Evolutionary conservation across 148 eudicot genomes (phyloP).

Genomic region (Rhododendron kiyosumense): DNA sequence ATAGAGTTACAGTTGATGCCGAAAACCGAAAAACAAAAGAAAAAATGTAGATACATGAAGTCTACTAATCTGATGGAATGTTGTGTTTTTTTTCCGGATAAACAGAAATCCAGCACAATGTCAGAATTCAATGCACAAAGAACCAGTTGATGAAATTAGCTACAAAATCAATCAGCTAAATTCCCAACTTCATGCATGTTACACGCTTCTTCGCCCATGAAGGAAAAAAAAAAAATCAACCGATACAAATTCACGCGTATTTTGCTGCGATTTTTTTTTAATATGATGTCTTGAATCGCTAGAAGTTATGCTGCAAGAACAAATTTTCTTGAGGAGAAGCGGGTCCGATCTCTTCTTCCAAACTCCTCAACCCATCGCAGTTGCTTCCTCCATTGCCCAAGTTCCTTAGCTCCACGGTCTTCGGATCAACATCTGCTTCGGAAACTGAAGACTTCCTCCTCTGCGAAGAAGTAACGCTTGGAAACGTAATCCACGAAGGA

Average conservation of each 20-base stretch:
- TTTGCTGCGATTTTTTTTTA: background rate
- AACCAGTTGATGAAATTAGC: background rate
- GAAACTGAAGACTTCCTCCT: conserved; percentile 85
- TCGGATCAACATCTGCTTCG: conserved; percentile 62
- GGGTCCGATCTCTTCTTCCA: conserved; percentile 93
- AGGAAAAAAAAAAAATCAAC: background rate
- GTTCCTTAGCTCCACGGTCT: conserved; percentile 35
- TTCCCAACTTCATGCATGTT: background rate
- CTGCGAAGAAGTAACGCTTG: conserved; percentile 89
- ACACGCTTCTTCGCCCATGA: background rate
- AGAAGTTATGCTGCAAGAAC: conserved; percentile 89
- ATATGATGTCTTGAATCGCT: conserved; percentile 2
- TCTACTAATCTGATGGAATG: background rate
- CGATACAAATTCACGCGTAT: background rate
- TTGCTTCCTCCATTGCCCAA: conserved; percentile 34
- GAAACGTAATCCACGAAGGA: conserved; percentile 95
- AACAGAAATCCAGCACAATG: background rate
- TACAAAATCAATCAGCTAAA: background rate
- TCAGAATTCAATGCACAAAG: background rate
- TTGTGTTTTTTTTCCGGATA: background rate
- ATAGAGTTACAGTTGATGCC: background rate
- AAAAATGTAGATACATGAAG: conserved; percentile 1
- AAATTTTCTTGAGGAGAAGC: conserved; percentile 85
- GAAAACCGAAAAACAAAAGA: background rate
- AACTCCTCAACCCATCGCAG: conserved; percentile 63